Conservation (phyloP, 805 yeast genomes). For the Starmerella bombi region DNA sequence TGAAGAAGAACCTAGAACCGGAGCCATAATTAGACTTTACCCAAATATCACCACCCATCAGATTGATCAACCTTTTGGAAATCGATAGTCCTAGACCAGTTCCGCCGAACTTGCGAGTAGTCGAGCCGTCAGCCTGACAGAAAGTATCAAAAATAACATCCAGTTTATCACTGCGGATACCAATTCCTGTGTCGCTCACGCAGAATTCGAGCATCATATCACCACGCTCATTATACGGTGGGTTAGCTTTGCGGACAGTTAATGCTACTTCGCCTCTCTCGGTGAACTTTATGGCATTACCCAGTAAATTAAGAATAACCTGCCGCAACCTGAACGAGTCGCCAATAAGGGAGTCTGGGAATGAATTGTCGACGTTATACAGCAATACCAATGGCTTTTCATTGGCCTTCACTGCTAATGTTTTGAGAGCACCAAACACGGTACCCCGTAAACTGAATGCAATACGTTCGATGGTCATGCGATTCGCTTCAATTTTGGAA, state of each 20-base stretch:
- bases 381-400: conserved; percentile 71
- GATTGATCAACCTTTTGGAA: conserved; percentile 72
- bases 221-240: conserved; percentile 29
- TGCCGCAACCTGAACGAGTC: conserved; percentile 82
- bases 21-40: conserved; percentile 66
- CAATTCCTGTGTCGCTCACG: conserved; percentile 83
- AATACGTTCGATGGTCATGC: conserved; percentile 85
- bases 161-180: conserved; percentile 71
- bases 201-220: conserved; percentile 61
- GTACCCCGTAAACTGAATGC: conserved; percentile 79
- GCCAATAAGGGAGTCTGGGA: conserved; percentile 77
- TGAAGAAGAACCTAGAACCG: conserved; percentile 75
- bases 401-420: conserved; percentile 78
- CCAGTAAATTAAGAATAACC: conserved; percentile 73
- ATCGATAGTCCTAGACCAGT: conserved; percentile 82
- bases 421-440: conserved; percentile 78
- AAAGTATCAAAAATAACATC: conserved; percentile 80
- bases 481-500: conserved; percentile 83
- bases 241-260: conserved; percentile 48
- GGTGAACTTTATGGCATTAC: conserved; percentile 82
- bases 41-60: conserved; percentile 93
- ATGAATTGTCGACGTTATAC: conserved; percentile 71
- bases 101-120: conserved; percentile 86
- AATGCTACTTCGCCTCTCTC: conserved; percentile 70
- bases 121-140: conserved; percentile 89